phyloP scores from a whole-genome alignment of 495 filamentous ascomycete genomes.

The Aspergillus taichungensis region DNA sequence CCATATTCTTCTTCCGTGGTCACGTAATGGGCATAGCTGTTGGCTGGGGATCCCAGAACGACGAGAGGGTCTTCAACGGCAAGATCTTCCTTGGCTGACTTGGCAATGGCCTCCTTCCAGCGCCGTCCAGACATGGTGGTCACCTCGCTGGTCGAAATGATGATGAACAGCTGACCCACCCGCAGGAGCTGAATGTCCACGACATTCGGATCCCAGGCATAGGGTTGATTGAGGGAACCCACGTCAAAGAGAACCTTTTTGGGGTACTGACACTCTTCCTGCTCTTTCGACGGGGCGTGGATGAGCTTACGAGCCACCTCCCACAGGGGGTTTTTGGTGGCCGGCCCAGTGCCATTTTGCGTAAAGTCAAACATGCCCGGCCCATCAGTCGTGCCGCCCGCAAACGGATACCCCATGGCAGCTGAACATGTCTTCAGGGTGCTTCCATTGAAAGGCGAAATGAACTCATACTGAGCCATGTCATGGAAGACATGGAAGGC shows the following conservation, averaged over 20 bases:
- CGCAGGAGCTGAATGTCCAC: slow-evolving; percentile 87
- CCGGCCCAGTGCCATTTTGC: slow-evolving; percentile 69
- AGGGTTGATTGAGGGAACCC: slow-evolving; percentile 69
- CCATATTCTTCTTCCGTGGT: slow-evolving; percentile 85
- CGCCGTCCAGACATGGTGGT: slow-evolving; percentile 92
- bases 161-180: slow-evolving; percentile 79
- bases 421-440: slow-evolving; percentile 72
- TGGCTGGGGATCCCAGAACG: slow-evolving; percentile 87
- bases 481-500: slow-evolving; percentile 69
- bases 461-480: slow-evolving; percentile 65
- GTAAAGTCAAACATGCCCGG: slow-evolving; percentile 93
- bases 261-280: slow-evolving; percentile 66
- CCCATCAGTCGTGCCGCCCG: slow-evolving; percentile 88
- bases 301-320: slow-evolving; percentile 61
- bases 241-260: slow-evolving; percentile 91
- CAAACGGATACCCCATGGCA: slow-evolving; percentile 90
- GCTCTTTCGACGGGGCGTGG: slow-evolving; percentile 61
- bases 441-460: slow-evolving; percentile 63
- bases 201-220: slow-evolving; percentile 87
- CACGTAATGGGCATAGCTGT: slow-evolving; percentile 96
- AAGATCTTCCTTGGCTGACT: slow-evolving; percentile 41
- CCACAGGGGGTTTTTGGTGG: slow-evolving; percentile 74
- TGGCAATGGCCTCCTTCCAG: slow-evolving; percentile 75
- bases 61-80: slow-evolving; percentile 53
- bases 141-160: slow-evolving; percentile 84